Evolutionary conservation across 2,329 filamentous ascomycete species (phyloP).

Genomic region (Leptographium galeiforme): DNA sequence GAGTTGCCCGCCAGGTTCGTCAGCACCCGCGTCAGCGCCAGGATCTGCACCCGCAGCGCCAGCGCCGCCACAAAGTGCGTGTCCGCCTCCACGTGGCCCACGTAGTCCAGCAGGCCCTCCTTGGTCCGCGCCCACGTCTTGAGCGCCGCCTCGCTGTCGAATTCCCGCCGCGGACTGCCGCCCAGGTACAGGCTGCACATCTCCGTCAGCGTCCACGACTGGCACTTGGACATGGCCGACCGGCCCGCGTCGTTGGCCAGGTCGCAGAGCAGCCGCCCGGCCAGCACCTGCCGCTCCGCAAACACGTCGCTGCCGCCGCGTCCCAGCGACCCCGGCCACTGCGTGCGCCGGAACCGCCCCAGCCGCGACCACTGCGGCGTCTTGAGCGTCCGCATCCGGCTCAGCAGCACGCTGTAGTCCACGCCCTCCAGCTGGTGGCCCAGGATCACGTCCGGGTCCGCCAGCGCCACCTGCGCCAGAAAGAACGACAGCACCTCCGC

Average conservation of each 20-base stretch:
- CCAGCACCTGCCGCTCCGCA: slow-evolving; percentile 77
- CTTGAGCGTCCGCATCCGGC: slow-evolving; percentile 76
- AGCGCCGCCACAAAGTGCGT: slow-evolving; percentile 92
- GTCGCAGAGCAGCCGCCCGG: slow-evolving; percentile 84
- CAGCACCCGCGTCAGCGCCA: slow-evolving; percentile 85
- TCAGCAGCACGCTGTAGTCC: slow-evolving; percentile 84
- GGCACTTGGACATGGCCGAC: slow-evolving; percentile 91
- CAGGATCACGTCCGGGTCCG: slow-evolving; percentile 86
- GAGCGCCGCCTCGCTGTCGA: slow-evolving; percentile 79
- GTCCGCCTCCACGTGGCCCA: slow-evolving; percentile 87
- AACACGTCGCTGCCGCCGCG: slow-evolving; percentile 85
- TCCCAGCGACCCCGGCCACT: slow-evolving; percentile 80
- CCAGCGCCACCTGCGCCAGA: slow-evolving; percentile 71
- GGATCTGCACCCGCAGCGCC: slow-evolving; percentile 76
- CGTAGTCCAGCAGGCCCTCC: slow-evolving; percentile 80
- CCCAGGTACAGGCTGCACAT: slow-evolving; percentile 84
- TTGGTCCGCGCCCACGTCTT: slow-evolving; percentile 76
- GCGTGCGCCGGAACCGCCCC: slow-evolving; percentile 65
- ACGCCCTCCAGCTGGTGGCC: slow-evolving; percentile 96
- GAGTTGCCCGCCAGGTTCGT: slow-evolving; percentile 97
- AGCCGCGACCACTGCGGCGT: slow-evolving; percentile 91
- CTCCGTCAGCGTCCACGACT: slow-evolving; percentile 94
- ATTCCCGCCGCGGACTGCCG: slow-evolving; percentile 55
- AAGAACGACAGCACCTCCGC: slow-evolving; percentile 77
- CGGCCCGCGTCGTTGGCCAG: slow-evolving; percentile 94